Conservation (phyloP, 768 basidiomycete species). For the Amanita pseudoporphyria region DNA sequence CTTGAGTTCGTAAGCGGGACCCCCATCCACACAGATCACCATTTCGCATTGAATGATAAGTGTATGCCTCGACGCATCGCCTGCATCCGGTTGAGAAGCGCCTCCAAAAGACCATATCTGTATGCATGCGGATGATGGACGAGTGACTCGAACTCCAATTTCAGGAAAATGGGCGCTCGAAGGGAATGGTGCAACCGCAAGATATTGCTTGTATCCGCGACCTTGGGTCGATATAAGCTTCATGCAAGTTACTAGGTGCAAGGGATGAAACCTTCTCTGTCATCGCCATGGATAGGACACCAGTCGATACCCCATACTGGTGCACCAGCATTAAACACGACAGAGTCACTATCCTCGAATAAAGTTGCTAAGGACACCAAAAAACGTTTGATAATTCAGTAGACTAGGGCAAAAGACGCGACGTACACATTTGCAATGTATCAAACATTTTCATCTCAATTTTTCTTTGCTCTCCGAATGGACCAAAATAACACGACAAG, state of each 20-base stretch:
- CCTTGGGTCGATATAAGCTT: constrained; percentile 23
- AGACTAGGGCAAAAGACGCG: neutral
- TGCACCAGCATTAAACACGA: constrained; percentile 80
- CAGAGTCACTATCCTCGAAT: constrained; percentile 46
- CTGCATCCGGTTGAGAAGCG: constrained; percentile 5
- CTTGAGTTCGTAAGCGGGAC: constrained; percentile 71
- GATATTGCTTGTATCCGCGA: constrained; percentile 57
- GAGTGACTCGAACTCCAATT: constrained; percentile 48
- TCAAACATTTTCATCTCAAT: constrained; percentile 47
- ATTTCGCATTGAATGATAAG: constrained; percentile 64
- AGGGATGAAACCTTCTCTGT: constrained; percentile 36
- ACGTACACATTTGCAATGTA: constrained; percentile 47
- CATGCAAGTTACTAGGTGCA: neutral
- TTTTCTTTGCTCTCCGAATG: constrained; percentile 40
- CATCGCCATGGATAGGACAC: constrained; percentile 71
- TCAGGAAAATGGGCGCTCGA: constrained; percentile 53
- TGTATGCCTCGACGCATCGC: constrained; percentile 2
- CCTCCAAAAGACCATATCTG: constrained; percentile 72
- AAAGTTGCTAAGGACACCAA: constrained; percentile 38
- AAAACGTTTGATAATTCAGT: constrained; percentile 1
- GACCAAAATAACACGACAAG: constrained; percentile 60
- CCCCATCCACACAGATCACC: constrained; percentile 76
- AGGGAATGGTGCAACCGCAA: constrained; percentile 75
- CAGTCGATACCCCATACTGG: constrained; percentile 88
- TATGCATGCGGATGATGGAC: constrained; percentile 57